A percentile compares a stretch with the other conserved stretches of the same genome.
phyloP scores from a whole-genome alignment of 306 rosid genomes.

The Sicyos edulis region DNA sequence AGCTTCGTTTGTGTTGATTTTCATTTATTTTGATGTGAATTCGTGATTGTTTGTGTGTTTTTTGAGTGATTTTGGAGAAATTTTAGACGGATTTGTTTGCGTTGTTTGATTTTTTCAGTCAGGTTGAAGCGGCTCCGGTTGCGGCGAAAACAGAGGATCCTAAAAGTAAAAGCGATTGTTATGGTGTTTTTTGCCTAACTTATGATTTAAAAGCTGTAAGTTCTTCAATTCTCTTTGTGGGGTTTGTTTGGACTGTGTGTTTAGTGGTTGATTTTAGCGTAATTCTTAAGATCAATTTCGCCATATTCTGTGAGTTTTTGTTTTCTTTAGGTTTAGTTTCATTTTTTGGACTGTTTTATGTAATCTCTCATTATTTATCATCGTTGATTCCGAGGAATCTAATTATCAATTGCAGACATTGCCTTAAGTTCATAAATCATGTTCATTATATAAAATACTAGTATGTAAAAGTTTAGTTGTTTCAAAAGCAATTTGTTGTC shows the following conservation, averaged over 20 bases:
- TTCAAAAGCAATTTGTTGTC: background rate
- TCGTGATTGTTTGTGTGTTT: background rate
- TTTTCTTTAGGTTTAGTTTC: background rate
- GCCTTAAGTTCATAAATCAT: too few species aligned
- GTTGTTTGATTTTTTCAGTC: slow-evolving; percentile 34
- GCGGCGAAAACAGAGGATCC: slow-evolving; percentile 34
- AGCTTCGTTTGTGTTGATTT: slow-evolving; percentile 16
- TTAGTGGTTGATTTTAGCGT: background rate
- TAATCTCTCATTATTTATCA: too few species aligned
- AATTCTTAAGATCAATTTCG: too few species aligned
- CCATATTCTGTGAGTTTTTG: background rate
- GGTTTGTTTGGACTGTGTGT: background rate
- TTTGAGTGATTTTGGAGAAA: background rate
- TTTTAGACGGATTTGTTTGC: background rate
- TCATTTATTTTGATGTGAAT: background rate
- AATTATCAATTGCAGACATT: too few species aligned
- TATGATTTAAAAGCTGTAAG: slow-evolving; percentile 90
- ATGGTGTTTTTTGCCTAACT: slow-evolving; percentile 85
- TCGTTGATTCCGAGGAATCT: too few species aligned
- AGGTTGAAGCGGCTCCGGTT: slow-evolving; percentile 62
- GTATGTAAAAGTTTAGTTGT: background rate
- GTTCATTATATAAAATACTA: too few species aligned
- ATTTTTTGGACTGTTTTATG: background rate
- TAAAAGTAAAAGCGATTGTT: slow-evolving; percentile 65
- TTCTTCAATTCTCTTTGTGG: slow-evolving; percentile 9